These are phyloP conservation scores for Saccharum spontaneum DNA, from an alignment of 176 grass and related monocot species.

Conservation along the genomic window DNA sequence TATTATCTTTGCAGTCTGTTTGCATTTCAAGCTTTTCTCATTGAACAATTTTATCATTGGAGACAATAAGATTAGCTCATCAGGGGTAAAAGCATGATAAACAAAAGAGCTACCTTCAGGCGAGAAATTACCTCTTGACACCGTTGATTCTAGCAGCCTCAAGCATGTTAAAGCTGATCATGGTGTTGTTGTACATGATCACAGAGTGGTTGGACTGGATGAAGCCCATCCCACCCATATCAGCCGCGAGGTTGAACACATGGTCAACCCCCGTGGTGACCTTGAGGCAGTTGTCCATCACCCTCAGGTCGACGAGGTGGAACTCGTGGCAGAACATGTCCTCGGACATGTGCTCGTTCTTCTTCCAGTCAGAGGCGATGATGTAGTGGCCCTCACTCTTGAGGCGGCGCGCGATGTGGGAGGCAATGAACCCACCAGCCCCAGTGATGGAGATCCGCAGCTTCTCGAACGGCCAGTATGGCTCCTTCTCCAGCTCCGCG, in stretches of 20 bases:
- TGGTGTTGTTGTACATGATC: slow-evolving; percentile 94
- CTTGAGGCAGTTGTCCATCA: slow-evolving; percentile 91
- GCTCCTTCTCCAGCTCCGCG: slow-evolving; percentile 70
- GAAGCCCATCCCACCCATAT: slow-evolving; percentile 95
- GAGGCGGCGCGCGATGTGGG: slow-evolving; percentile 78
- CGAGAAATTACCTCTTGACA: slow-evolving; percentile 64
- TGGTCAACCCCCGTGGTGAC: slow-evolving; percentile 63
- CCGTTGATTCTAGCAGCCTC: slow-evolving; percentile 76
- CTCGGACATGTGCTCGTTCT: slow-evolving; percentile 89
- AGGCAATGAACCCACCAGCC: slow-evolving; percentile 83
- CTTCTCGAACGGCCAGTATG: slow-evolving; percentile 70
- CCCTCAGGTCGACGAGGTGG: slow-evolving; percentile 82
- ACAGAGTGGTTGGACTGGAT: slow-evolving; percentile 89
- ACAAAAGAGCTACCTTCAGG: neutral
- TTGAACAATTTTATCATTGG: neutral
- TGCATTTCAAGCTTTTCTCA: neutral
- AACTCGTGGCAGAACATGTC: slow-evolving; percentile 97
- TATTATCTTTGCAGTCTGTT: neutral
- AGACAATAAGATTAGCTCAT: slow-evolving; percentile 9
- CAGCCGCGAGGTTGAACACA: slow-evolving; percentile 88
- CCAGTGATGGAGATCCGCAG: slow-evolving; percentile 81
- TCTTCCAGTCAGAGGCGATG: slow-evolving; percentile 89
- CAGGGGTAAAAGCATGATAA: neutral
- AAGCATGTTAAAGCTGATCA: slow-evolving; percentile 95
- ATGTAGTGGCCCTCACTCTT: slow-evolving; percentile 86